Evolutionary conservation across 1,284 basidiomycete species (phyloP), one percentile per base, ranked within the genome.

Genomic region (Heimioporus punctisporus): DNA sequence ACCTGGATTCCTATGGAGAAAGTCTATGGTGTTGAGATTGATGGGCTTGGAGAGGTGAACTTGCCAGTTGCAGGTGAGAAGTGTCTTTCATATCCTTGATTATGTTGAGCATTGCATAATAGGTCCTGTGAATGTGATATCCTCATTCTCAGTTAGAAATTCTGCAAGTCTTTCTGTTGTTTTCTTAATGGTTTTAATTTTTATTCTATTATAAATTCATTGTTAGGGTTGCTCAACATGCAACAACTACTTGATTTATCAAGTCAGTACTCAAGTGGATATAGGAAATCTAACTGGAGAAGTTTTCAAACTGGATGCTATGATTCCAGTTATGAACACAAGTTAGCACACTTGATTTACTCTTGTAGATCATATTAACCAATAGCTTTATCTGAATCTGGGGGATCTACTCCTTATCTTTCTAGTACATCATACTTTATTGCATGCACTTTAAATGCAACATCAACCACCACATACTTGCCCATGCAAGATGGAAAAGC

Each of bases 11-110:
- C 34, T 5, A 43, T 41, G 7, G 5, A 2, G 23, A n/a, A 9
- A 1, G 0, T 8, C 23, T 57, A 51, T 27, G 23, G 14, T 40
- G 54, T 46, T 5, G 26, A 52, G n/a, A 23, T 54, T 5, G 46
- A 11, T 53, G 58, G 57, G 2, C 25, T 60, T 34, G 58, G 58
- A n/a, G 30, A 48, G 5, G 30, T 52, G 28, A 3, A 2, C 27
- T 9, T 58, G 6, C 2, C 2, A 9, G 19, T 46, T 6, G 7
- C 10, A 54, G 37, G 49, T 59, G 42, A 11, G 50, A 27, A 10
- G 3, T 30, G 6, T 39, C n/a, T 7, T 21, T 5, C 30, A 31
- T 31, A 25, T 47, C 19, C 24, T 17, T 48, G 11, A 12, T 10
- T 15, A n/a, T 40, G 9, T 19, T 21, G 5, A 26, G n/a, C 6